Evolutionary conservation across 495 filamentous ascomycete species (phyloP).

Genomic region (Neurospora sp.): DNA sequence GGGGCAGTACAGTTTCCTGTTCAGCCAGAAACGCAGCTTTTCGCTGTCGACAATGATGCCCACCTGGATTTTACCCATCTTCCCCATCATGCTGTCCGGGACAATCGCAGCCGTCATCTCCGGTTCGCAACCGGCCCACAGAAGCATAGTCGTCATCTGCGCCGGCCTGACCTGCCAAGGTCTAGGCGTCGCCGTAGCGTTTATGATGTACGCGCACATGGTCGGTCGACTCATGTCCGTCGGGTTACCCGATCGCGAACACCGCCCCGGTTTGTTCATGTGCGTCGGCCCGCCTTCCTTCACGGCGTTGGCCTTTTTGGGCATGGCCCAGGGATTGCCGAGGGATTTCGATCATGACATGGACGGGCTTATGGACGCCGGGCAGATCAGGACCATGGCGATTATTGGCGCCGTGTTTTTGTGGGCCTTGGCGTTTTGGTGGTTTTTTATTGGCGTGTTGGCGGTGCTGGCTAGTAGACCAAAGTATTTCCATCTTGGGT

Average conservation of each 20-base stretch:
- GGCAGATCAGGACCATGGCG: slow-evolving; percentile 38
- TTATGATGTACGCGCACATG: slow-evolving; percentile 50
- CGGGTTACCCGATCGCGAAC: slow-evolving; percentile 41
- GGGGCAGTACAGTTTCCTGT: slow-evolving; percentile 43
- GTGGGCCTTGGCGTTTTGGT: slow-evolving; percentile 70
- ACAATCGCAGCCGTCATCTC: slow-evolving; percentile 37
- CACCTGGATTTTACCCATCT: slow-evolving; percentile 49
- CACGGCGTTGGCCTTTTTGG: slow-evolving; percentile 34
- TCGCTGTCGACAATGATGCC: slow-evolving; percentile 40
- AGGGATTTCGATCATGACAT: slow-evolving; percentile 26
- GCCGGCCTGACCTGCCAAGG: slow-evolving; percentile 46
- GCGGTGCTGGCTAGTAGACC: slow-evolving; percentile 41
- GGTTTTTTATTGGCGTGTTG: slow-evolving; percentile 54
- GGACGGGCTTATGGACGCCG: slow-evolving; percentile 18
- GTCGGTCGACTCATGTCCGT: slow-evolving; percentile 52
- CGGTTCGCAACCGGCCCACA: slow-evolving; percentile 28
- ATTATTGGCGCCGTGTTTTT: slow-evolving; percentile 50
- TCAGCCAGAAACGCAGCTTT: slow-evolving; percentile 26
- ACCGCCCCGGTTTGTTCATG: slow-evolving; percentile 58
- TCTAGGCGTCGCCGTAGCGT: slow-evolving; percentile 38
- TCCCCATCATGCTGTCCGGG: slow-evolving; percentile 45
- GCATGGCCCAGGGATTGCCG: slow-evolving; percentile 17
- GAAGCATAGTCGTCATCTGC: slow-evolving; percentile 36
- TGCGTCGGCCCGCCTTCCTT: slow-evolving; percentile 60
- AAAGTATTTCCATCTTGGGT: slow-evolving; percentile 45